phyloP scores from a whole-genome alignment of 441 rosid species.

The Pelargonium australe region DNA sequence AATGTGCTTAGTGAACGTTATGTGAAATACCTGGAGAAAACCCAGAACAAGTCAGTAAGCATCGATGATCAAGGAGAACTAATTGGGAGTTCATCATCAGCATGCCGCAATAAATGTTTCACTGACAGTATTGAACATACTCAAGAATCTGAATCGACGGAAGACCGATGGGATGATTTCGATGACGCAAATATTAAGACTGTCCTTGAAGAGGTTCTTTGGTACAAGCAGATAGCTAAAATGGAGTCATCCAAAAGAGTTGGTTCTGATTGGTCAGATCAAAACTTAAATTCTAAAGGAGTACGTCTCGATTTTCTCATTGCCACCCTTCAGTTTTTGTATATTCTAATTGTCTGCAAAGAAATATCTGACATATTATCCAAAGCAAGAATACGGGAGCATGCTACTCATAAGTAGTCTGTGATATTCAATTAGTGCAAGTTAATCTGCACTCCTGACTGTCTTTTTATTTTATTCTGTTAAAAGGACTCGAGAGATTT shows the following conservation, averaged over 20 bases:
- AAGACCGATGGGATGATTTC: conserved; percentile 85
- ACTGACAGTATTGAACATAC: conserved; percentile 27
- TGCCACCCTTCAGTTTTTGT: conserved; percentile 6
- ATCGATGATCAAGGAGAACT: conserved; percentile 32
- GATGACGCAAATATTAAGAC: conserved; percentile 44
- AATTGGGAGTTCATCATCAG: conserved; percentile 27
- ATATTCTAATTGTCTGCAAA: conserved; percentile 1
- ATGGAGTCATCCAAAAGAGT: conserved; percentile 42
- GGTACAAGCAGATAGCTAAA: conserved; percentile 65
- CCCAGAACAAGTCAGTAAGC: conserved; percentile 24
- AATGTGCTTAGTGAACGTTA: conserved; percentile 72
- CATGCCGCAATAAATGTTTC: conserved; percentile 20
- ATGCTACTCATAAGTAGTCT: background rate
- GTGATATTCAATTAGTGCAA: background rate
- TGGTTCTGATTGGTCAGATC: conserved; percentile 44
- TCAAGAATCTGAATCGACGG: conserved; percentile 37
- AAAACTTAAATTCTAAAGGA: conserved; percentile 35
- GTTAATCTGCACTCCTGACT: background rate
- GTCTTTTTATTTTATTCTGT: background rate
- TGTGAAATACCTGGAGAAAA: conserved; percentile 54
- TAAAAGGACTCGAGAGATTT: background rate
- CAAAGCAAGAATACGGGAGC: conserved; percentile 6
- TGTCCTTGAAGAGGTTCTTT: conserved; percentile 63
- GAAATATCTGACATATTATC: conserved; percentile 1
- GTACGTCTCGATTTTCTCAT: conserved; percentile 28